Base-by-base conservation (phyloP, 495 filamentous ascomycete genomes). In the Penicilliopsis zonata region DNA sequence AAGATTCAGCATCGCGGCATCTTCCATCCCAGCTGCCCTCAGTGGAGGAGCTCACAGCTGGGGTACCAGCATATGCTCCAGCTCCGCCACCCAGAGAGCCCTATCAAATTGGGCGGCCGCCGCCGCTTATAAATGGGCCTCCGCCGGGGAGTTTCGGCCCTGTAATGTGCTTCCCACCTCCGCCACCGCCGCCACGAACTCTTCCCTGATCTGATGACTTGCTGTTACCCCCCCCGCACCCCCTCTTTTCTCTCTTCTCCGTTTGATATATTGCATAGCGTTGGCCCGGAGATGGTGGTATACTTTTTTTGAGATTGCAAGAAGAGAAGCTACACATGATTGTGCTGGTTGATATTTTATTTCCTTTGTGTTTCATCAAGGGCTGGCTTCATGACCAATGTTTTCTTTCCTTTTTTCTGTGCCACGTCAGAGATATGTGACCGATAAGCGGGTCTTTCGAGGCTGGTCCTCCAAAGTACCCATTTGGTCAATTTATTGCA, bases 181-280 rank as follows among this genome's bases (percentile, higher is more conserved):
- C n/a, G n/a, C n/a, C n/a, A n/a, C n/a, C n/a, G n/a, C n/a, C n/a
- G n/a, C n/a, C 59, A 32, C 47, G 59, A 37, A 63, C 57, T 15
- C 42, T 61, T 42, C 57, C 57, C 38, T 63, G 55, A 36, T 23
- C 38, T 35, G 32, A 36, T 30, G 3, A 38, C 24, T 14, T 22
- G n/a, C n/a, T n/a, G n/a, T n/a, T n/a, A n/a, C n/a, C n/a, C n/a
- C n/a, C n/a, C n/a, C n/a, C n/a, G n/a, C n/a, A n/a, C n/a, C 31
- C 32, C 27, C 24, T 43, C 27, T 46, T 43, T 34, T 40, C 40
- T 36, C 37, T 32, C 40, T 47, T 43, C 50, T 37, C 45, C 42
- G 46, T 59, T 42, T 59, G 58, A 63, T 50, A 56, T 60, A 40
- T 57, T 62, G 63, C 57, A 60, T 63, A 61, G 55, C 55, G 58